Conservation (phyloP, 169 alveolate species). For the Eimeria necatrix region DNA sequence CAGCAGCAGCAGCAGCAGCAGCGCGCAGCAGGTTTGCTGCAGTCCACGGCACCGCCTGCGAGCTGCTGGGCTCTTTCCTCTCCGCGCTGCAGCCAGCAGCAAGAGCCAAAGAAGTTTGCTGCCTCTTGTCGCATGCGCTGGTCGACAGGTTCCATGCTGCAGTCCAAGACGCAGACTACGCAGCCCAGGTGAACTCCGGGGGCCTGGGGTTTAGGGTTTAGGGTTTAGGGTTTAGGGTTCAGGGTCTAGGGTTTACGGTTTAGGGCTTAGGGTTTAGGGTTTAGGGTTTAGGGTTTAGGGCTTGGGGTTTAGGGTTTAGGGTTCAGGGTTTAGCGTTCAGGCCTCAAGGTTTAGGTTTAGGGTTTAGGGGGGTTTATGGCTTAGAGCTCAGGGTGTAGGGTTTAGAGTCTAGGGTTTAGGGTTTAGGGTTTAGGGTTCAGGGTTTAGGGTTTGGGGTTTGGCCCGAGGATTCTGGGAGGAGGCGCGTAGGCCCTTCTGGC, state of each 20-base stretch:
- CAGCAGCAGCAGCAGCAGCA: background rate
- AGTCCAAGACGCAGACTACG: conserved; percentile 33
- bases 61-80: conserved; percentile 63
- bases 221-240: background rate
- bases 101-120: conserved; percentile 62
- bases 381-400: no score
- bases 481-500: background rate
- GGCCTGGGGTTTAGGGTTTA: background rate
- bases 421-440: background rate
- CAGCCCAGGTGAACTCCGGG: conserved; percentile 31
- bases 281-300: background rate
- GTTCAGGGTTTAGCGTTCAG: no score
- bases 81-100: conserved; percentile 43
- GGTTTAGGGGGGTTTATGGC: no score
- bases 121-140: conserved; percentile 61
- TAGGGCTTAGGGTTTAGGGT: background rate
- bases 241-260: background rate
- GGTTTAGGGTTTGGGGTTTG: conserved; percentile 8
- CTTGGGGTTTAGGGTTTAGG: no score
- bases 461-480: background rate
- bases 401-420: no score
- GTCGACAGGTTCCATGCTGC: conserved; percentile 54
- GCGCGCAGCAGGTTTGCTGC: conserved; percentile 57
- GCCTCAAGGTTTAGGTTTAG: no score
- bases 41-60: conserved; percentile 44